Base-by-base conservation (phyloP, 2,329 filamentous ascomycete species). In the Ascochyta clinopodiicola region DNA sequence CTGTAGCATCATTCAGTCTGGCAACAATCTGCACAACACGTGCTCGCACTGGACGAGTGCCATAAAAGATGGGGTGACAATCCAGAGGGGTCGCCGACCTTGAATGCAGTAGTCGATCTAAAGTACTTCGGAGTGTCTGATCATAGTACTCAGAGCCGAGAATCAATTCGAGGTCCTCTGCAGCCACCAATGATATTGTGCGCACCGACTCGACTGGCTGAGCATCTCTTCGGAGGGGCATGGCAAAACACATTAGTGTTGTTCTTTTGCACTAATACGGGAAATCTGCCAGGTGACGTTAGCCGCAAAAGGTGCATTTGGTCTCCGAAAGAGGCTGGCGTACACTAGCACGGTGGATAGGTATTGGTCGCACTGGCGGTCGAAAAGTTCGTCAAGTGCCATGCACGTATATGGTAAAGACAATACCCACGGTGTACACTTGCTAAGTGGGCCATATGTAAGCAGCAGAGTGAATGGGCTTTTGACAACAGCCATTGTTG, bases 41-140 rank as follows among this genome's bases (percentile, higher is more conserved):
- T n/a, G 40, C 40, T 29, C 31, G 24, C 36, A 22, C 45, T 45
- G 40, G 29, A 21, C 27, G 40, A 35, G 34, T 36, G 12, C n/a
- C 35, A 42, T 32, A 25, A 51, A 48, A 37, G 13, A 50, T 45
- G 40, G 45, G 32, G 46, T 51, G 40, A 45, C 31, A 34, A 50
- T 42, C 31, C 52, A 43, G 43, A 24, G 38, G 43, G 42, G 36
- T 51, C 46, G 52, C 46, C 52, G 46, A 56, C 46, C 47, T 36
- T 42, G 42, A 50, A 32, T 27, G n/a, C 25, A 6, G 25, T 21
- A 24, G 31, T 45, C 21, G 25, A 29, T 34, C 52, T 50, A 46
- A 32, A 39, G 36, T 37, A 45, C 27, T 38, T 24, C 43, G 43
- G 42, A 36, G 7, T 43, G 42, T 43, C 47, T 56, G 42, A 51